Conservation (phyloP, 2,329 filamentous ascomycete genomes). For the Rosellinia necatrix region DNA sequence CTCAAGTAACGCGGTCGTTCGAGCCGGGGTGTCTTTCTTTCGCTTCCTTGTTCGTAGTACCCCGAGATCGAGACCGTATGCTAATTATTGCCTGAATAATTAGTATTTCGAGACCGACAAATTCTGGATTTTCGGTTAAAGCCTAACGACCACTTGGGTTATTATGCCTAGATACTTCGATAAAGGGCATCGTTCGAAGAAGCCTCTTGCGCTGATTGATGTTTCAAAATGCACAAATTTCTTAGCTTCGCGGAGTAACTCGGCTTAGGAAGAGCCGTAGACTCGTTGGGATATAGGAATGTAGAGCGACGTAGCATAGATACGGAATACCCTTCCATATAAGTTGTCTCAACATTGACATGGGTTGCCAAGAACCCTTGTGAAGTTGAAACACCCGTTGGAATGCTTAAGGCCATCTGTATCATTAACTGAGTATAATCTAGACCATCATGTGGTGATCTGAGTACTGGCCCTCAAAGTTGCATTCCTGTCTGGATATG, state of each 20-base stretch:
- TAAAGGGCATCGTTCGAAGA: background rate
- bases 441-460: background rate
- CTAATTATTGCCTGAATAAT: slow-evolving; percentile 19
- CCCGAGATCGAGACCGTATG: background rate
- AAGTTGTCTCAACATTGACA: slow-evolving; percentile 28
- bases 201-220: background rate
- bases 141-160: background rate
- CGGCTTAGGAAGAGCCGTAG: background rate
- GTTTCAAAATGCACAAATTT: background rate
- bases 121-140: slow-evolving; percentile 63
- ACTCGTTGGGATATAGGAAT: slow-evolving; percentile 21
- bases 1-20: background rate
- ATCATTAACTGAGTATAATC: slow-evolving; percentile 16
- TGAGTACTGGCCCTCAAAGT: background rate
- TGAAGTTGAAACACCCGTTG: slow-evolving; percentile 17
- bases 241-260: slow-evolving; percentile 7
- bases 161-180: slow-evolving; percentile 10
- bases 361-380: slow-evolving; percentile 17
- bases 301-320: slow-evolving; percentile 36
- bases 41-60: background rate
- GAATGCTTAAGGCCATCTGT: slow-evolving; percentile 18
- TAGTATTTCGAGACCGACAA: slow-evolving; percentile 61
- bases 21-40: background rate
- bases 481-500: background rate
- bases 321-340: slow-evolving; percentile 32